These are phyloP conservation scores for Aspergillus terreus DNA, from an alignment of 2,329 filamentous ascomycete species.

Conservation along the genomic window DNA sequence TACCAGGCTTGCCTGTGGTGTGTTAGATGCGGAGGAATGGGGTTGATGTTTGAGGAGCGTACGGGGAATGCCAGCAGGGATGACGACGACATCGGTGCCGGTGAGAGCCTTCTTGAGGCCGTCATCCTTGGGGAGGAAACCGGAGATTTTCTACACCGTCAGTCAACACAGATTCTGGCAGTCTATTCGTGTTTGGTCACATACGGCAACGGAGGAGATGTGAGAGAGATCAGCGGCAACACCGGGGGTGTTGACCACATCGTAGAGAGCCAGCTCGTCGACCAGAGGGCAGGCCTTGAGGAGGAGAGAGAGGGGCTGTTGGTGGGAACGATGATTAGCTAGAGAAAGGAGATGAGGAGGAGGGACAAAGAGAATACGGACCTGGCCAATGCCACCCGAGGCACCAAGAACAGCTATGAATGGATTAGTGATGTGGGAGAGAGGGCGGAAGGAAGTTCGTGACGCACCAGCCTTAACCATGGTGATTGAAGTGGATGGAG, in stretches of 20 bases:
- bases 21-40: constrained; percentile 14
- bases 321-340: constrained; percentile 2
- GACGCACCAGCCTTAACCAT: constrained; percentile 49
- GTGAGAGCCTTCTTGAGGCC: constrained; percentile 86
- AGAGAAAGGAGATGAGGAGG: neutral
- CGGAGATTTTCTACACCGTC: constrained; percentile 68
- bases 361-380: constrained; percentile 42
- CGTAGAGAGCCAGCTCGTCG: constrained; percentile 92
- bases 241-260: constrained; percentile 98
- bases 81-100: constrained; percentile 92
- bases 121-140: constrained; percentile 80
- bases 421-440: neutral
- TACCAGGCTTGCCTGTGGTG: constrained; percentile 84
- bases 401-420: constrained; percentile 77
- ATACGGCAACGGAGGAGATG: constrained; percentile 83
- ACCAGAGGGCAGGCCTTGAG: constrained; percentile 86
- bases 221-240: constrained; percentile 95
- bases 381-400: constrained; percentile 97
- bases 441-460: neutral
- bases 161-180: constrained; percentile 6
- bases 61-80: constrained; percentile 97
- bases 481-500: constrained; percentile 18
- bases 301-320: constrained; percentile 88
- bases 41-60: constrained; percentile 18
- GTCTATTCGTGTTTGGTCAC: constrained; percentile 35